Base-by-base conservation (phyloP, 495 filamentous ascomycete genomes). In the Penicillium subrubescens region DNA sequence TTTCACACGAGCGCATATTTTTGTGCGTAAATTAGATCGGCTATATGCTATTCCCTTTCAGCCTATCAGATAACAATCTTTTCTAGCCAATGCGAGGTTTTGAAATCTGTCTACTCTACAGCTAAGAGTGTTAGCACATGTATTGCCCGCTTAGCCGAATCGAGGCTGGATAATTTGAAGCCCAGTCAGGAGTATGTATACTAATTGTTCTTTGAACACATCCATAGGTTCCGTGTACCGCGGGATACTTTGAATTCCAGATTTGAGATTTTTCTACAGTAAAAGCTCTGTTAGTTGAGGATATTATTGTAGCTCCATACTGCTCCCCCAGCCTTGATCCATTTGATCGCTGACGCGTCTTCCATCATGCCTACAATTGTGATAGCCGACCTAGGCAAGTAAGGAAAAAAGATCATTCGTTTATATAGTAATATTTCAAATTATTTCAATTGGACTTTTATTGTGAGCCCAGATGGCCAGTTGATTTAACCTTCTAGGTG, bases 11-110 rank as follows among this genome's bases (percentile, higher is more conserved):
- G 48, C 27, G 25, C 48, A 52, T 52, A 31, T 52, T 52, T 27
- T 52, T 52, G 48, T 31, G 48, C 48, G 31, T 52, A 52, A 3
- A 57, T 35, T 55, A 53, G 27, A 19, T 63, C 39, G 55, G 43
- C 25, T 62, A 55, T 62, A 56, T 62, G 60, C 39, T 54, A 8
- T 35, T 25, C 27, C 23, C 33, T 23, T 48, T 35, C 55, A n/a
- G 44, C 35, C 51, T 29, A 54, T 63, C 21, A 57, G 29, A 46
- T 35, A 6, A 43, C 17, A n/a, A 17, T n/a, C 15, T 11, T 23
- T 19, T 12, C 25, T 12, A 48, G 44, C 15, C 27, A 33, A 33
- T 29, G 29, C 4, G 21, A 10, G 15, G 48, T 14, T 14, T 7
- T 15, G 48, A 25, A 31, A 52, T 6, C 27, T 31, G 48, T 52